These are phyloP conservation scores for Scedosporium minutisporum DNA, from an alignment of 2,329 filamentous ascomycete species.

Conservation along the genomic window DNA sequence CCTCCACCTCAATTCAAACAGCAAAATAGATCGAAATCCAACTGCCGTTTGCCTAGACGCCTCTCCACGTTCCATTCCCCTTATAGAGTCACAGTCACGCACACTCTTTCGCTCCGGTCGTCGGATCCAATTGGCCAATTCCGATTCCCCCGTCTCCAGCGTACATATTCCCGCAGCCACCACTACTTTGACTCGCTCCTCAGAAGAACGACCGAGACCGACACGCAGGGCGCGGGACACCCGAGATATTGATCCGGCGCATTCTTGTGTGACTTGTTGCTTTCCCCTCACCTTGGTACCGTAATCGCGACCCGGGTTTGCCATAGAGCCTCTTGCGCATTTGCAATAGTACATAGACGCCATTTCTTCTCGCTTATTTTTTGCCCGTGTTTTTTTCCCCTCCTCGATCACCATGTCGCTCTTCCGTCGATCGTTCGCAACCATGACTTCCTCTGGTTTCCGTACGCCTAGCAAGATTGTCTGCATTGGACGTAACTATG, in stretches of 20 bases:
- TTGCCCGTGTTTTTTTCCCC: not conserved
- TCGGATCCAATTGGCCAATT: not conserved
- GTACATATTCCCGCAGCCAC: too few species aligned
- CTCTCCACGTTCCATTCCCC: not conserved
- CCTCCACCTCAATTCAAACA: too few species aligned
- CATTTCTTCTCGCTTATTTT: not conserved
- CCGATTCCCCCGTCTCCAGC: not conserved
- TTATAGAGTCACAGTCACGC: not conserved
- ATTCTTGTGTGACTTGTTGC: not conserved
- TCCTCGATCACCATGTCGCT: slow-evolving; percentile 21
- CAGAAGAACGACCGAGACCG: not conserved
- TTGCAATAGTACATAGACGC: not conserved
- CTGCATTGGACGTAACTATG: slow-evolving; percentile 94
- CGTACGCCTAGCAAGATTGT: slow-evolving; percentile 64
- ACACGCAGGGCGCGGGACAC: not conserved
- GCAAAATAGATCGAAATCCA: too few species aligned
- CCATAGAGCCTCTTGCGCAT: not conserved
- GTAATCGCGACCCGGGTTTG: not conserved
- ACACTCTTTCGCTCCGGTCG: not conserved
- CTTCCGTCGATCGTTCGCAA: slow-evolving; percentile 27
- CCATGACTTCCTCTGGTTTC: slow-evolving; percentile 33
- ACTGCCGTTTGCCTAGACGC: too few species aligned
- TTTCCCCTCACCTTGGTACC: not conserved
- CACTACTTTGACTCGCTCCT: not conserved
- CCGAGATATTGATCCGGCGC: not conserved